A percentile compares a stretch with the other conserved stretches of the same genome.
These are phyloP conservation scores for Rhizopus arrhizus DNA, from an alignment of 371 early-diverging fungal genomes.

Conservation along the genomic window DNA sequence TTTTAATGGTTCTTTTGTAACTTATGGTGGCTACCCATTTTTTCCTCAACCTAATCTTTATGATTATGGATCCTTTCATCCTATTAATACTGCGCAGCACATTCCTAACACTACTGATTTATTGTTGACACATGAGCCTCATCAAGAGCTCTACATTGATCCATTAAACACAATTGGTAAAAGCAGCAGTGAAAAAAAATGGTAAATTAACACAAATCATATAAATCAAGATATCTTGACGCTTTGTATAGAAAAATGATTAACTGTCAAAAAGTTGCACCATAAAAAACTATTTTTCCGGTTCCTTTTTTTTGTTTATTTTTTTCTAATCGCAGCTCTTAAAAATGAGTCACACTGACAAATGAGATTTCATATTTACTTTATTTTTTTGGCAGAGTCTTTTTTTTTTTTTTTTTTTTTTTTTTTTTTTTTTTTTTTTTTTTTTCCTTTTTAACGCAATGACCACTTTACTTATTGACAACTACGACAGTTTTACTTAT, in stretches of 20 bases:
- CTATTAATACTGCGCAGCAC: no score
- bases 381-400: conserved; percentile 5
- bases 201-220: no score
- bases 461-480: conserved; percentile 91
- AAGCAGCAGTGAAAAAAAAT: neutral
- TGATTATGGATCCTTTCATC: no score
- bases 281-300: neutral
- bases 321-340: neutral
- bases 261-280: neutral
- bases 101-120: no score
- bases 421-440: conserved; percentile 9
- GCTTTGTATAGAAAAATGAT: no score
- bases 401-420: conserved; percentile 7
- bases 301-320: neutral
- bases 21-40: no score
- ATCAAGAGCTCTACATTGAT: no score
- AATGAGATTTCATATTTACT: neutral
- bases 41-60: no score
- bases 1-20: no score
- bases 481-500: conserved; percentile 98
- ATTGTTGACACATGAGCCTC: no score
- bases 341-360: neutral
- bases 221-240: no score
- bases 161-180: no score
- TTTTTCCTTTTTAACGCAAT: conserved; percentile 29